phyloP scores from a whole-genome alignment of 2,329 filamentous ascomycete genomes.

The Tolypocladium nubicola region DNA sequence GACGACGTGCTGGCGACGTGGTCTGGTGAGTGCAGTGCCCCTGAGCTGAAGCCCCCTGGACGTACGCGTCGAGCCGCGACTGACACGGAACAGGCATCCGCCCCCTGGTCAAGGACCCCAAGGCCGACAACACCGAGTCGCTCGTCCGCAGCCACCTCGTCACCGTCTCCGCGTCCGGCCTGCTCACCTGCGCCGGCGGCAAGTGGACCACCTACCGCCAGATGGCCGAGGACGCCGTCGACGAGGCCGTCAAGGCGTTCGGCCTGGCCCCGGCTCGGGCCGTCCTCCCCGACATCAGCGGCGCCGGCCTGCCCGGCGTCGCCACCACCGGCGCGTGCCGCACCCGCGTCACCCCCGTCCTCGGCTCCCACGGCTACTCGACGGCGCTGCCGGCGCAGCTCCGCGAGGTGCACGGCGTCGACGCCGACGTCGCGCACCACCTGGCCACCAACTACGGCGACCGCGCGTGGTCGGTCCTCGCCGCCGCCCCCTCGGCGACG shows the following conservation, averaged over 20 bases:
- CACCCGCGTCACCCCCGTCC: constrained; percentile 61
- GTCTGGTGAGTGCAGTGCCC: constrained; percentile 57
- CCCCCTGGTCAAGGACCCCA: constrained; percentile 69
- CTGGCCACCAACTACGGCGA: constrained; percentile 32
- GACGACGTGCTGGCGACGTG: constrained; percentile 72
- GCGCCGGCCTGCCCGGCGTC: constrained; percentile 36
- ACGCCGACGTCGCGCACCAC: constrained; percentile 29
- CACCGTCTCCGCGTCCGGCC: constrained; percentile 61
- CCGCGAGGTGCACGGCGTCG: constrained; percentile 23
- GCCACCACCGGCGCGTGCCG: constrained; percentile 61
- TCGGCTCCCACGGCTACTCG: constrained; percentile 65
- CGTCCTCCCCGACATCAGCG: constrained; percentile 52
- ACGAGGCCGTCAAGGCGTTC: constrained; percentile 63
- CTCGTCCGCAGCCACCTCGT: constrained; percentile 76
- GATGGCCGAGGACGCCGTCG: constrained; percentile 79
- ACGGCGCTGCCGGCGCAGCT: constrained; percentile 21
- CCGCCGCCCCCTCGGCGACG: constrained; percentile 35
- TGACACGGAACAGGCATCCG: constrained; percentile 43
- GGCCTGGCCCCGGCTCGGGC: constrained; percentile 42
- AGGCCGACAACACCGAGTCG: constrained; percentile 72
- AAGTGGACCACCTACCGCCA: constrained; percentile 88
- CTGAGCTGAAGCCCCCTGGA: not conserved
- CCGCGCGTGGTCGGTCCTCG: constrained; percentile 61
- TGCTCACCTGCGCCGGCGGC: constrained; percentile 71
- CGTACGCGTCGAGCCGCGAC: not conserved